Conservation (phyloP, 306 rosid genomes). For the Prunus armeniaca region DNA sequence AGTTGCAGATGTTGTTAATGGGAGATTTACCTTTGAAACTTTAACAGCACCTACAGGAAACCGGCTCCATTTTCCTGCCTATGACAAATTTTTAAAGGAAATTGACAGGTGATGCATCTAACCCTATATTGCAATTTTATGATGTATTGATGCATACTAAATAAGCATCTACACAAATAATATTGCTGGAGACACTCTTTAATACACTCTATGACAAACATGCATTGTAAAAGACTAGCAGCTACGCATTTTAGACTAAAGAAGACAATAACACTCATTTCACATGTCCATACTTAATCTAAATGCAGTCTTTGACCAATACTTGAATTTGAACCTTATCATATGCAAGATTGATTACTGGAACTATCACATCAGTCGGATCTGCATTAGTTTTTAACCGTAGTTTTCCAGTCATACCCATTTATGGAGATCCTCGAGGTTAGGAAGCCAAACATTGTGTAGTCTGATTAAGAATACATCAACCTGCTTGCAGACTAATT, state of each 20-base stretch:
- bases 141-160: not conserved
- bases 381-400: too few species aligned
- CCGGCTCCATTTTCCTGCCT: constrained; percentile 82
- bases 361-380: too few species aligned
- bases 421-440: too few species aligned
- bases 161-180: not conserved
- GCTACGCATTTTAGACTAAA: not conserved
- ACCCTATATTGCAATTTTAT: not conserved
- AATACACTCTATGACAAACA: not conserved
- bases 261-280: not conserved
- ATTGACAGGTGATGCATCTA: constrained; percentile 53
- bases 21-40: constrained; percentile 77
- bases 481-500: not conserved
- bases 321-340: too few species aligned
- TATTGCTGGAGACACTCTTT: not conserved
- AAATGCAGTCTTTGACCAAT: not conserved
- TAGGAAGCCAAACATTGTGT: not conserved
- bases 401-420: too few species aligned
- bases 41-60: constrained; percentile 71
- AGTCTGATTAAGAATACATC: not conserved
- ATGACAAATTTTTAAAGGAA: constrained; percentile 68
- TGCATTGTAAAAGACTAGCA: not conserved
- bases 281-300: not conserved
- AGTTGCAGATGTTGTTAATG: constrained; percentile 71
- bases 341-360: too few species aligned